Conservation (phyloP, 768 basidiomycete genomes). For the Russula ochroleuca region DNA sequence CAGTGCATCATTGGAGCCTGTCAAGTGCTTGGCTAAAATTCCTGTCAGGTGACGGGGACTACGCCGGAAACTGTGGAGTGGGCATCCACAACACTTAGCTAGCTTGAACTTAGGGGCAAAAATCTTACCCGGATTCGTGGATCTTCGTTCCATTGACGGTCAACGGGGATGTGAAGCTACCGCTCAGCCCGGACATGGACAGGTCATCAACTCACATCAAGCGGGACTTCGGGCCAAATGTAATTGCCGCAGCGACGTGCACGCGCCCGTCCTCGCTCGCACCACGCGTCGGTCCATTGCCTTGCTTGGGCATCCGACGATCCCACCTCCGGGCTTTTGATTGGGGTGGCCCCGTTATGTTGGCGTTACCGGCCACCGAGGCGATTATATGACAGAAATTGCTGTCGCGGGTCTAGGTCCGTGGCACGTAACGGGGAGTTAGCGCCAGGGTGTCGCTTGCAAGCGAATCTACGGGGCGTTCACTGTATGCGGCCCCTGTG, state of each 20-base stretch:
- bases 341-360: background rate
- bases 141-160: conserved; percentile 20
- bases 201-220: conserved; percentile 7
- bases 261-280: conserved; percentile 20
- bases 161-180: conserved; percentile 15
- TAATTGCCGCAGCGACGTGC: conserved; percentile 19
- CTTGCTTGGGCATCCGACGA: conserved; percentile 16
- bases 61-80: conserved; percentile 5
- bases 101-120: conserved; percentile 14
- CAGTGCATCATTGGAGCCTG: conserved; percentile 11
- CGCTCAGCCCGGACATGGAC: conserved; percentile 21
- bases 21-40: background rate
- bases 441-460: conserved; percentile 4
- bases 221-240: conserved; percentile 6
- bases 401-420: background rate
- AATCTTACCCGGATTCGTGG: conserved; percentile 11
- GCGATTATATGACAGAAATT: conserved; percentile 4
- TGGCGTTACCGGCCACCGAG: background rate
- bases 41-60: conserved; percentile 10
- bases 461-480: background rate
- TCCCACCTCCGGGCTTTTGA: conserved; percentile 5
- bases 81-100: conserved; percentile 1
- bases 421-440: conserved; percentile 7
- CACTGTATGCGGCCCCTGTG: background rate
- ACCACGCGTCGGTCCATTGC: conserved; percentile 24